Evolutionary conservation across 495 filamentous ascomycete genomes (phyloP).

Genomic region (Penicillium taxi): DNA sequence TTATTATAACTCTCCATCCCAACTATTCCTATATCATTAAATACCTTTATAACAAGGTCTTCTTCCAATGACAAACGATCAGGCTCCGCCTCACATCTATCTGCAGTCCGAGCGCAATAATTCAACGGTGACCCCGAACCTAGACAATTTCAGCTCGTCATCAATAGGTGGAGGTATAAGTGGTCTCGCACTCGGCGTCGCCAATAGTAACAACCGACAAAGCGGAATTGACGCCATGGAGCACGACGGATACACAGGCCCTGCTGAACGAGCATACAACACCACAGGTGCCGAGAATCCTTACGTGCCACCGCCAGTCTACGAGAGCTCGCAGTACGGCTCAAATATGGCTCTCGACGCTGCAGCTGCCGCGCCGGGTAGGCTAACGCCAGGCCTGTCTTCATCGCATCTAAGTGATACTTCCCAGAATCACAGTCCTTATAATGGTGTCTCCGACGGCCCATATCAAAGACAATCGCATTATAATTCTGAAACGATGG

Average conservation of each 20-base stretch:
- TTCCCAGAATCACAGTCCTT: slow-evolving; percentile 17
- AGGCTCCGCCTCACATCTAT: slow-evolving; percentile 13
- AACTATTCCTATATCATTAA: too few species aligned
- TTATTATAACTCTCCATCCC: too few species aligned
- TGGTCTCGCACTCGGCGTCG: slow-evolving; percentile 66
- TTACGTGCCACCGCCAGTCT: slow-evolving; percentile 28
- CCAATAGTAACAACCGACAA: slow-evolving; percentile 61
- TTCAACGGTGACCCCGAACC: slow-evolving; percentile 59
- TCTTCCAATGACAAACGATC: too few species aligned
- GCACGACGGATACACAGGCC: slow-evolving; percentile 27
- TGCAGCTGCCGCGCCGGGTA: slow-evolving; percentile 30
- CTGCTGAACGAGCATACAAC: slow-evolving; percentile 39
- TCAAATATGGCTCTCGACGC: slow-evolving; percentile 31
- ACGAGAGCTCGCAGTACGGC: slow-evolving; percentile 22
- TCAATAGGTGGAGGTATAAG: slow-evolving; percentile 72
- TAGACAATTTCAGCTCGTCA: slow-evolving; percentile 64
- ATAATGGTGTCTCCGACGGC: slow-evolving; percentile 40
- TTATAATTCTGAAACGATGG: slow-evolving; percentile 40
- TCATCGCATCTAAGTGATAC: slow-evolving; percentile 23
- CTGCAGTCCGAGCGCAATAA: slow-evolving; percentile 18
- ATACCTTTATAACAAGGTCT: too few species aligned
- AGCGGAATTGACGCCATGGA: slow-evolving; percentile 61
- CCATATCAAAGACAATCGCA: slow-evolving; percentile 55
- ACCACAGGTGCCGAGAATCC: slow-evolving; percentile 39
- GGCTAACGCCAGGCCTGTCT: slow-evolving; percentile 27